Conservation (phyloP, 352 stramenopile genomes). For the Phytopythium delawarense region DNA sequence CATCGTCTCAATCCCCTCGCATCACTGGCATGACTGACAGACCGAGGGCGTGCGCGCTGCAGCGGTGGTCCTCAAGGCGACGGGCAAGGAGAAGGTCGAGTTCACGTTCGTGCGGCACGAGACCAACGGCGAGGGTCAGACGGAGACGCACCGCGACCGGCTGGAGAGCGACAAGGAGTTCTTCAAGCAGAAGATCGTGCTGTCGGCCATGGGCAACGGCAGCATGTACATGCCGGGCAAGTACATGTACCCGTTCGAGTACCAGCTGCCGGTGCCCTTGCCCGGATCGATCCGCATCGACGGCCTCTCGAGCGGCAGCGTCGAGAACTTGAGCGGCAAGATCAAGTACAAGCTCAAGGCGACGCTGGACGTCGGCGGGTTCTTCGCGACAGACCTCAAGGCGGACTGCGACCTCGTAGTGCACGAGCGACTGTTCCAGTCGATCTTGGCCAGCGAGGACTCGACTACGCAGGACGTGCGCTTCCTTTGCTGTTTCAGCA, state of each 20-base stretch:
- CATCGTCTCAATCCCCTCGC: background rate
- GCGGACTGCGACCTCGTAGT: conserved; percentile 49
- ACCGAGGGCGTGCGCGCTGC: background rate
- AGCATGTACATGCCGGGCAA: conserved; percentile 31
- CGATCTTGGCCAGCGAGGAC: conserved; percentile 44
- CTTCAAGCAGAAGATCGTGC: conserved; percentile 71
- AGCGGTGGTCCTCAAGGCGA: conserved; percentile 63
- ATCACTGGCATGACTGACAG: background rate
- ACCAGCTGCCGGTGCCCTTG: conserved; percentile 43
- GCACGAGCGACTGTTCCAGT: conserved; percentile 45
- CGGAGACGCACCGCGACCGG: conserved; percentile 17
- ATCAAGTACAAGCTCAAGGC: conserved; percentile 83
- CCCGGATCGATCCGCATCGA: conserved; percentile 51
- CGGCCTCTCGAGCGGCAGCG: conserved; percentile 34
- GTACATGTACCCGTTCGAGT: conserved; percentile 70
- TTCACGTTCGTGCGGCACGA: conserved; percentile 32
- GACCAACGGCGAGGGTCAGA: conserved; percentile 30
- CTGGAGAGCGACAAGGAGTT: conserved; percentile 46
- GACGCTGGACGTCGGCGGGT: conserved; percentile 55
- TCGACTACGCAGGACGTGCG: conserved; percentile 48
- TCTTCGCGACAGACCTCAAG: conserved; percentile 63
- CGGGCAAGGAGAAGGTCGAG: conserved; percentile 62
- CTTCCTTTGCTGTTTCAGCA: conserved; percentile 63
- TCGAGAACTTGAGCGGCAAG: conserved; percentile 42
- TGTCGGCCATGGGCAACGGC: conserved; percentile 28